Evolutionary conservation across 768 basidiomycete species (phyloP).

Genomic region (Coprinopsis marcescibilis): DNA sequence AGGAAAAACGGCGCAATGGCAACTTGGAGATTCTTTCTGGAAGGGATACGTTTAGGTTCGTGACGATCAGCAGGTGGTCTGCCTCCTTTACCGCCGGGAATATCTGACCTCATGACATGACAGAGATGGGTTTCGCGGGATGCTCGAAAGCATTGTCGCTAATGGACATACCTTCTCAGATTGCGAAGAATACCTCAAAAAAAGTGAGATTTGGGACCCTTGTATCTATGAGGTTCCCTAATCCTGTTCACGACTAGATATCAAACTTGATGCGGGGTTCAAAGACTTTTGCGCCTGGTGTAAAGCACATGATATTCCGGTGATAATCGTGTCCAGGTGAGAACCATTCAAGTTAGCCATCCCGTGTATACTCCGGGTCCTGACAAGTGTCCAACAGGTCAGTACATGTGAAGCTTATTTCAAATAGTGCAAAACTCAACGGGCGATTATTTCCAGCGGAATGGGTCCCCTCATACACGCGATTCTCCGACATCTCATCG

Average conservation of each 20-base stretch:
- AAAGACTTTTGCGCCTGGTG: constrained; percentile 84
- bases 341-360: constrained; percentile 9
- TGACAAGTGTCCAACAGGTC: too few species aligned
- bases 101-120: constrained; percentile 1
- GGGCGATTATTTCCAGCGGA: constrained; percentile 59
- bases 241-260: constrained; percentile 43
- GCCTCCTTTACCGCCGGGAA: too few species aligned
- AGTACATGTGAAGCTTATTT: too few species aligned
- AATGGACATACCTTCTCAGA: constrained; percentile 81
- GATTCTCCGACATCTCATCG: constrained; percentile 78
- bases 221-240: neutral
- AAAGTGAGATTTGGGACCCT: constrained; percentile 40
- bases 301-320: constrained; percentile 71
- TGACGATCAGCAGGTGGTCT: constrained; percentile 19
- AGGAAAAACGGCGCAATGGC: constrained; percentile 61
- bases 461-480: constrained; percentile 94
- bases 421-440: too few species aligned
- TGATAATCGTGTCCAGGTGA: constrained; percentile 90
- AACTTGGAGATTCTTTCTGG: constrained; percentile 72
- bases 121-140: constrained; percentile 84
- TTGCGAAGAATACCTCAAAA: constrained; percentile 69
- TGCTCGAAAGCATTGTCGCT: constrained; percentile 73
- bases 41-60: constrained; percentile 65
- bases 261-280: constrained; percentile 85
- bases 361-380: too few species aligned